Evolutionary conservation across 192 early-diverging fungal genomes (phyloP).

Genomic region (Coemansia guatemalensis): DNA sequence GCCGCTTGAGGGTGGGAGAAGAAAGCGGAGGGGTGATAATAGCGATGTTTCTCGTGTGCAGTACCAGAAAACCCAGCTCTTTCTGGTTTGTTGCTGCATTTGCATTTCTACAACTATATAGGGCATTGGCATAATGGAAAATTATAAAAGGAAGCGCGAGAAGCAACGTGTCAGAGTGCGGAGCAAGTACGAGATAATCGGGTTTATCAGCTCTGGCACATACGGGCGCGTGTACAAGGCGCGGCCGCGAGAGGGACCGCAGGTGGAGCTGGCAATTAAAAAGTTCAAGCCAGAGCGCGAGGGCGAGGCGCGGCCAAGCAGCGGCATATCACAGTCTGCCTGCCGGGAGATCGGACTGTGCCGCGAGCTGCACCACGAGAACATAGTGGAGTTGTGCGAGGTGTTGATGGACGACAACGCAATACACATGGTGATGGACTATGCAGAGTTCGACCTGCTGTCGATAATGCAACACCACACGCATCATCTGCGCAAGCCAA

Average conservation of each 20-base stretch:
- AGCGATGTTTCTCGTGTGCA: background rate
- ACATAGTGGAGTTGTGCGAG: slow-evolving; percentile 83
- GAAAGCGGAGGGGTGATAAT: background rate
- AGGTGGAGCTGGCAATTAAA: slow-evolving; percentile 87
- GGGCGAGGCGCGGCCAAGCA: slow-evolving; percentile 64
- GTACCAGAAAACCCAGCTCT: background rate
- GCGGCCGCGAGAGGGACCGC: slow-evolving; percentile 55
- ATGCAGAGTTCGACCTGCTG: slow-evolving; percentile 87
- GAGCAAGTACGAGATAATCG: slow-evolving; percentile 79
- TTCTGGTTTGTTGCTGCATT: background rate
- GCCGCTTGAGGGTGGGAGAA: too few species aligned
- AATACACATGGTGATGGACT: slow-evolving; percentile 97
- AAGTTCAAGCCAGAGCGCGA: slow-evolving; percentile 97
- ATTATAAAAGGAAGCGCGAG: slow-evolving; percentile 54
- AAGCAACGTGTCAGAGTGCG: slow-evolving; percentile 55
- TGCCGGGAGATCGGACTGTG: slow-evolving; percentile 93
- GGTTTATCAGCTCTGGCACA: slow-evolving; percentile 93
- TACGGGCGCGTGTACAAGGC: slow-evolving; percentile 98
- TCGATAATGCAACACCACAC: slow-evolving; percentile 91
- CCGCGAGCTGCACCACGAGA: slow-evolving; percentile 86
- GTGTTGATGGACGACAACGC: slow-evolving; percentile 90
- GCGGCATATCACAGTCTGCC: slow-evolving; percentile 92
- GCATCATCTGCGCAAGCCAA: slow-evolving; percentile 74
- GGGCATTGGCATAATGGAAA: slow-evolving; percentile 31
- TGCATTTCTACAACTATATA: background rate